These are phyloP conservation scores for Thalassia testudinum DNA, from an alignment of 116 monocot genomes.

Conservation along the genomic window DNA sequence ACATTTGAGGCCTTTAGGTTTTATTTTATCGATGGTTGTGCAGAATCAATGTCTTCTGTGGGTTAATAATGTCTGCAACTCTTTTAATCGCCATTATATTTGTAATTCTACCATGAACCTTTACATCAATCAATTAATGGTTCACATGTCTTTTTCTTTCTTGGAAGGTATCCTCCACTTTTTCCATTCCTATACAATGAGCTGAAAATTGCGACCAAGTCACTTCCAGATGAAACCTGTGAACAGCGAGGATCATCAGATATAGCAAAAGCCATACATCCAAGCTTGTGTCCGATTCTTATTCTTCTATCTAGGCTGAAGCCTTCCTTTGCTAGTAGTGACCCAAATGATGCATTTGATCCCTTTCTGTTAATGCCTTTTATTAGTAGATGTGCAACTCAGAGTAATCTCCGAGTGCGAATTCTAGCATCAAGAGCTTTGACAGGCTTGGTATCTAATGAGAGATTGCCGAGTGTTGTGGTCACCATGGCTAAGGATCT, in stretches of 20 bases:
- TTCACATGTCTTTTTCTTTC: slow-evolving; percentile 1
- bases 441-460: slow-evolving; percentile 85
- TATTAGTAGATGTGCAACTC: slow-evolving; percentile 69
- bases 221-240: slow-evolving; percentile 27
- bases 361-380: slow-evolving; percentile 75
- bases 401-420: slow-evolving; percentile 79
- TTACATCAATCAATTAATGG: too few relatives aligned
- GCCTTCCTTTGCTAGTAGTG: slow-evolving; percentile 63
- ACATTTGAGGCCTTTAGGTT: too few relatives aligned
- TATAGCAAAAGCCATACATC: slow-evolving; percentile 76
- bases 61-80: too few relatives aligned
- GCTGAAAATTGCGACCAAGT: slow-evolving; percentile 63
- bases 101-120: too few relatives aligned
- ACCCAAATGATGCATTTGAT: slow-evolving; percentile 58
- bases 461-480: slow-evolving; percentile 53
- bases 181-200: slow-evolving; percentile 69
- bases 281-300: slow-evolving; percentile 96
- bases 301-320: slow-evolving; percentile 87
- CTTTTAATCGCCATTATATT: too few relatives aligned
- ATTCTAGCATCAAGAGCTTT: slow-evolving; percentile 85
- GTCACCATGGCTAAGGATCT: slow-evolving; percentile 23
- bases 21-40: too few relatives aligned
- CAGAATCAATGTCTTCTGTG: too few relatives aligned
- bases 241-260: slow-evolving; percentile 27
- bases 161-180: slow-evolving; percentile 79